Evolutionary conservation across 345 rosid genomes (phyloP).

Genomic region (Erodium maritimum): DNA sequence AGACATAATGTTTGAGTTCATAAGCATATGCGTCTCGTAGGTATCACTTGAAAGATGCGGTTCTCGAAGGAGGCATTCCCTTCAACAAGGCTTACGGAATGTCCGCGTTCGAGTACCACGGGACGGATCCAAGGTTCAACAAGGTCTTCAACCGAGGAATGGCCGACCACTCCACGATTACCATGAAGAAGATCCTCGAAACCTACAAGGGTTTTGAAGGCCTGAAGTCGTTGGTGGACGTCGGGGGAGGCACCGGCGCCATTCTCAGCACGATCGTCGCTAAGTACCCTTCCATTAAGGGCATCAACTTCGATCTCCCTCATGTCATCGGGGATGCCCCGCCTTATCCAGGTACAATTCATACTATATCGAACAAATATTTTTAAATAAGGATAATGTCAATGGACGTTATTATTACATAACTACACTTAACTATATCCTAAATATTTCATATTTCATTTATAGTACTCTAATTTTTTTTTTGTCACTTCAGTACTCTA

Average conservation of each 20-base stretch:
- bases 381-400: too few relatives aligned
- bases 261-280: slow-evolving; percentile 16
- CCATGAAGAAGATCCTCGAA: slow-evolving; percentile 20
- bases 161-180: slow-evolving; percentile 16
- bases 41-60: slow-evolving; percentile 20
- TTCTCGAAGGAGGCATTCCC: slow-evolving; percentile 27
- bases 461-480: too few relatives aligned
- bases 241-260: slow-evolving; percentile 26
- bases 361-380: too few relatives aligned
- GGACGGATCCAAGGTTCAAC: slow-evolving; percentile 21
- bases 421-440: too few relatives aligned
- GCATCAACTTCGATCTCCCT: slow-evolving; percentile 27
- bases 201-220: slow-evolving; percentile 21
- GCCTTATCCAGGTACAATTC: slow-evolving; percentile 17
- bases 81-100: slow-evolving; percentile 23
- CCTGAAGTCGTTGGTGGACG: slow-evolving; percentile 22
- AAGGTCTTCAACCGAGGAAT: slow-evolving; percentile 17
- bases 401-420: too few relatives aligned
- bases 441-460: background rate
- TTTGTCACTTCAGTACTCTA: too few relatives aligned
- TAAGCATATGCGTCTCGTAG: slow-evolving; percentile 3
- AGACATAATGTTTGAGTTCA: background rate
- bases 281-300: slow-evolving; percentile 21
- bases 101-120: slow-evolving; percentile 15
- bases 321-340: slow-evolving; percentile 25